These are phyloP conservation scores for Colletotrichum aenigma DNA, from an alignment of 2,329 filamentous ascomycete genomes.

Conservation along the genomic window DNA sequence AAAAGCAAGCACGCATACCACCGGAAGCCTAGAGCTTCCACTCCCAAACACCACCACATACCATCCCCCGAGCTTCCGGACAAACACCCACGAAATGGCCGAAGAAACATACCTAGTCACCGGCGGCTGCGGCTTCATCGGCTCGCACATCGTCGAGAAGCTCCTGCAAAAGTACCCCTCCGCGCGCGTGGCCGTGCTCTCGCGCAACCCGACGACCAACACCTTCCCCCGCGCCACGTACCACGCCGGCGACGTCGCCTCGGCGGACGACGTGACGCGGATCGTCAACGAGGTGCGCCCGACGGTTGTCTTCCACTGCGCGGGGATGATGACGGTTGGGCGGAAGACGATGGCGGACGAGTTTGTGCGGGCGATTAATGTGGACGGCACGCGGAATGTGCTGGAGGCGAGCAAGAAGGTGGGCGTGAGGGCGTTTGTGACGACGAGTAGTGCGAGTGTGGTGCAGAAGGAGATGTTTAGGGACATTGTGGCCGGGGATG, in stretches of 20 bases:
- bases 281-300: constrained; percentile 58
- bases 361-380: constrained; percentile 63
- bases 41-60: background rate
- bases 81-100: background rate
- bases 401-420: constrained; percentile 54
- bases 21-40: background rate
- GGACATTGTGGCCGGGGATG: constrained; percentile 64
- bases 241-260: constrained; percentile 56
- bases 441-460: constrained; percentile 67
- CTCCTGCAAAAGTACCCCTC: constrained; percentile 34
- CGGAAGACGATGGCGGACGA: constrained; percentile 31
- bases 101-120: constrained; percentile 44
- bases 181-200: constrained; percentile 51
- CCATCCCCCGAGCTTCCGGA: background rate
- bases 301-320: constrained; percentile 69
- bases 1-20: background rate
- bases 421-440: constrained; percentile 62
- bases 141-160: constrained; percentile 57
- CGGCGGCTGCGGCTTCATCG: constrained; percentile 61
- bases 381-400: constrained; percentile 65
- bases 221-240: constrained; percentile 52
- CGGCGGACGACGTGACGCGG: constrained; percentile 44
- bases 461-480: constrained; percentile 60
- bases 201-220: constrained; percentile 49
- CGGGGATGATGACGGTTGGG: constrained; percentile 33